A percentile compares a stretch with the other conserved stretches of the same genome.
phyloP scores from a whole-genome alignment of 495 filamentous ascomycete genomes.

The Penicillium soppii region DNA sequence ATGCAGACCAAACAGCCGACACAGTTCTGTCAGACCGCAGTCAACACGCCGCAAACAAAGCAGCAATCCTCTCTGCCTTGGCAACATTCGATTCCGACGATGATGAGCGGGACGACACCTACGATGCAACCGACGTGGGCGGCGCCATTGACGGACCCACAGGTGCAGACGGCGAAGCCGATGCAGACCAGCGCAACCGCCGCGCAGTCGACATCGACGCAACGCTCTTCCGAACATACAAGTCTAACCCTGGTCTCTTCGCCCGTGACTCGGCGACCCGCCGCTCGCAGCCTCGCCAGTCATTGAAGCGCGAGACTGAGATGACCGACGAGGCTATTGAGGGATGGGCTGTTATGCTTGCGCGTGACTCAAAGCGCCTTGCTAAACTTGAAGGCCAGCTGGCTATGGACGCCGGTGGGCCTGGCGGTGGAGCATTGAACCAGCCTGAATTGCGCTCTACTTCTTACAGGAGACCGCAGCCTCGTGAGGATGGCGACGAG shows the following conservation, averaged over 20 bases:
- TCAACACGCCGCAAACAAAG: conserved; percentile 66
- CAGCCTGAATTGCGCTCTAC: conserved; percentile 63
- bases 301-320: conserved; percentile 72
- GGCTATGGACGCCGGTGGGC: conserved; percentile 52
- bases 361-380: conserved; percentile 64
- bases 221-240: conserved; percentile 66
- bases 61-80: conserved; percentile 86
- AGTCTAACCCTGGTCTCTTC: conserved; percentile 61
- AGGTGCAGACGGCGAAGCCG: conserved; percentile 38
- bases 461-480: conserved; percentile 47
- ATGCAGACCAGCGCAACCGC: conserved; percentile 28
- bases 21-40: conserved; percentile 49
- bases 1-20: conserved; percentile 64
- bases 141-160: conserved; percentile 69
- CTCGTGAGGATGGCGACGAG: conserved; percentile 32
- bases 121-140: conserved; percentile 88
- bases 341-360: conserved; percentile 87
- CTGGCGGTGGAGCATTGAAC: conserved; percentile 24
- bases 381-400: conserved; percentile 66
- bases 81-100: conserved; percentile 91
- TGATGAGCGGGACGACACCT: conserved; percentile 97
- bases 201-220: conserved; percentile 36
- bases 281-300: conserved; percentile 55
- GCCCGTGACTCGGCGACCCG: conserved; percentile 66
- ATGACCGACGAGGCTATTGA: conserved; percentile 95